Conservation (phyloP, 805 yeast genomes). For the Candida nonsorbophila region DNA sequence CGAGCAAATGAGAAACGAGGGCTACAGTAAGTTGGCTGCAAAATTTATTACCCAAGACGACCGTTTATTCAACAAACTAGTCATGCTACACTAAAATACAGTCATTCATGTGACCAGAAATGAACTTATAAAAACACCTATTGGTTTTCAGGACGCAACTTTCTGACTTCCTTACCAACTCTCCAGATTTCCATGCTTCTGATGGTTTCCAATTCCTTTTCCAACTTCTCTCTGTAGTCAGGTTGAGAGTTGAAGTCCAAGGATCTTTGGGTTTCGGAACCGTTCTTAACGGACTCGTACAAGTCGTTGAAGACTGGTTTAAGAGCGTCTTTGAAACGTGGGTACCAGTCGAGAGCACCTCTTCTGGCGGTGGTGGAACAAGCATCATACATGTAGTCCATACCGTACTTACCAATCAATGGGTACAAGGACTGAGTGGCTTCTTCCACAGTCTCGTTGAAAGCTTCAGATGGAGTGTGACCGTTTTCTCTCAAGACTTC, state of each 20-base stretch:
- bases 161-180: slow-evolving; percentile 99
- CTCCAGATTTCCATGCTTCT: slow-evolving; percentile 99
- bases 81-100: slow-evolving; percentile 24
- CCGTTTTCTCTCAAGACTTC: slow-evolving; percentile 99
- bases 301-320: slow-evolving; percentile 97
- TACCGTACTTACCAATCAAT: slow-evolving; percentile 97
- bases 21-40: slow-evolving; percentile 1
- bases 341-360: slow-evolving; percentile 99
- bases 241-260: slow-evolving; percentile 97
- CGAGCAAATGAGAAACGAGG: too few species aligned
- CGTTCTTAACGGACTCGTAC: slow-evolving; percentile 92
- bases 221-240: slow-evolving; percentile 96
- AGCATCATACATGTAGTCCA: slow-evolving; percentile 99
- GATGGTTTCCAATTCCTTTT: slow-evolving; percentile 86
- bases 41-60: slow-evolving; percentile 6
- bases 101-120: slow-evolving; percentile 7
- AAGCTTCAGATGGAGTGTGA: slow-evolving; percentile 99
- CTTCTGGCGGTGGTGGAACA: slow-evolving; percentile 99
- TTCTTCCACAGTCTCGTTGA: slow-evolving; percentile 99
- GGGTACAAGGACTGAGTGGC: slow-evolving; percentile 99
- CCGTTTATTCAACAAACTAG: slow-evolving; percentile 44
- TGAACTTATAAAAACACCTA: slow-evolving; percentile 29
- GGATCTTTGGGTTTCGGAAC: slow-evolving; percentile 96
- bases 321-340: slow-evolving; percentile 96
- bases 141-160: slow-evolving; percentile 98